These are phyloP conservation scores for Aurantiochytrium sp. DNA, from an alignment of 108 stramenopile genomes.

Conservation along the genomic window DNA sequence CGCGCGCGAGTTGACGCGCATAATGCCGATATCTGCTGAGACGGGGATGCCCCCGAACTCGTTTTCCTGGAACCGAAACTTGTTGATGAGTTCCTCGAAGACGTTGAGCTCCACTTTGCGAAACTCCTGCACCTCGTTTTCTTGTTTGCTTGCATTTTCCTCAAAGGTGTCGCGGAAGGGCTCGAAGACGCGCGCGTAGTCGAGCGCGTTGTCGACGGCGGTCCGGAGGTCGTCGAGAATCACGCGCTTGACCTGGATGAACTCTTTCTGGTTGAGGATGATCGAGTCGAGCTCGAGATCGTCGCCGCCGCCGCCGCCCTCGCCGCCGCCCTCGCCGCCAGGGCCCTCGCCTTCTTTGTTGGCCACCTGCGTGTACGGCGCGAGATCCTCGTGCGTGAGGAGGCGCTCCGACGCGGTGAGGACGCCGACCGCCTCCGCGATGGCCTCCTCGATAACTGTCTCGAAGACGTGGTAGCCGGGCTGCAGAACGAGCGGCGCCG, in stretches of 20 bases:
- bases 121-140: constrained; percentile 5
- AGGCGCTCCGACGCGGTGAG: constrained; percentile 44
- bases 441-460: neutral
- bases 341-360: constrained; percentile 41
- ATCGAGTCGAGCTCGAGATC: neutral
- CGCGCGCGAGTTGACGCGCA: constrained; percentile 50
- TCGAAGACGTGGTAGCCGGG: neutral
- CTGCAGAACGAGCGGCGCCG: constrained; percentile 1
- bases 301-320: neutral
- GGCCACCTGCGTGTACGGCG: constrained; percentile 54
- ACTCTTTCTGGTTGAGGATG: constrained; percentile 25
- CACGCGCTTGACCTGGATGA: neutral
- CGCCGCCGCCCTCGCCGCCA: neutral
- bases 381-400: constrained; percentile 51
- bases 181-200: constrained; percentile 47
- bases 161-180: constrained; percentile 48
- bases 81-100: constrained; percentile 41
- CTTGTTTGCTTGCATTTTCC: constrained; percentile 38
- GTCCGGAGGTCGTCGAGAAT: neutral
- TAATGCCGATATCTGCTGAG: constrained; percentile 53
- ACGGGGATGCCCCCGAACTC: constrained; percentile 50
- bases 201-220: neutral
- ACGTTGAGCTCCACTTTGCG: constrained; percentile 38
- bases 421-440: constrained; percentile 32
- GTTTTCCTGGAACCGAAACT: constrained; percentile 45